Evolutionary conservation across 2,329 filamentous ascomycete species (phyloP), one percentile per base, ranked within the genome.

Genomic region (Cercospora beticola): DNA sequence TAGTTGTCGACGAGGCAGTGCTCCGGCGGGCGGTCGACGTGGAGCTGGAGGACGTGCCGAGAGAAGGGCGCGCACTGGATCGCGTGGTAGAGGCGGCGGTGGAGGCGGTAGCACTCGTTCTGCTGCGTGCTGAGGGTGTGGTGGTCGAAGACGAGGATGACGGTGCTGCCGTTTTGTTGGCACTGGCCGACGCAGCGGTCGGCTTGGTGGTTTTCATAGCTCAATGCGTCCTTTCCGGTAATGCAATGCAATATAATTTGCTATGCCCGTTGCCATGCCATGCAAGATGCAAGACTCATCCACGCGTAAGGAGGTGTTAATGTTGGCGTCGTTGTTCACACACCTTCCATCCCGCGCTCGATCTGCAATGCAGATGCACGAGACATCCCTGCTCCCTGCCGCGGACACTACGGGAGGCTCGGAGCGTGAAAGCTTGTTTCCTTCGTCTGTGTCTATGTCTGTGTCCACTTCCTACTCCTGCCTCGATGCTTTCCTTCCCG

Each of bases 301-400:
- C 36, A 43, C 36, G 36, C 16, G 3, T 43, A 43, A 43, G 36
- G 70, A 72, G 52, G 67, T 73, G 36, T 31, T 49, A 36, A 64
- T 73, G 36, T 49, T 62, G 16, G 70, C 70, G 16, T 70, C 69
- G 26, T 67, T 66, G 26, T 67, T 67, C 21, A 63, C 67, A 8
- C 65, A 70, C 16, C 71, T 71, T 43, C 36, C 36, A n/a, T 43
- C 36, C 36, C 36, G 36, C 36, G 36, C 36, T 43, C 36, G 36
- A 43, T 43, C 36, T 43, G 36, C 36, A 43, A n/a, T 43, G 36
- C 36, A 43, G 36, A 43, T 43, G 36, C 36, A n/a, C 36, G 36
- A 43, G 36, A n/a, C 16, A 43, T 43, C 36, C 36, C 36, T 43
- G 36, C 36, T 4, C 36, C 36, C 16, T 43, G 36, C 36, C 33